Percentiles rank a stretch among this genome's conserved stretches.
Conservation (phyloP, 1,139 yeast genomes). For the Debaryomycetaceae sp. region DNA sequence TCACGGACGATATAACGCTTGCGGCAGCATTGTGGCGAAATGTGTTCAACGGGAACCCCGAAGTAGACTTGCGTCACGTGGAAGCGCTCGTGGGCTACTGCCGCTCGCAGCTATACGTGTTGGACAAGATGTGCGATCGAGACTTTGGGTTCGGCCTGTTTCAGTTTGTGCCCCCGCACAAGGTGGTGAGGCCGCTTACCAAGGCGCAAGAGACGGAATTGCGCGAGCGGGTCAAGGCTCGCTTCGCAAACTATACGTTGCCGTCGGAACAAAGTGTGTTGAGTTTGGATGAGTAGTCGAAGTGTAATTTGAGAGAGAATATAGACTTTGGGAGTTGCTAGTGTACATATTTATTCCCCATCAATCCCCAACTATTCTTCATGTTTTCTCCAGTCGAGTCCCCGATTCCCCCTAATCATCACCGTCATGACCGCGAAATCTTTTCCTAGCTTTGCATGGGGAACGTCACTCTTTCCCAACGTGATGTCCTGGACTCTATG, state of each 20-base stretch:
- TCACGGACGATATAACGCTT: constrained; percentile 70
- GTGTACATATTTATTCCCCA: too few relatives aligned
- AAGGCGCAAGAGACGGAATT: constrained; percentile 43
- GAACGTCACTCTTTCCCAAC: constrained; percentile 29
- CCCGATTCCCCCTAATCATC: constrained; percentile 41
- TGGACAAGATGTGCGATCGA: constrained; percentile 76
- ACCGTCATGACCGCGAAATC: constrained; percentile 49
- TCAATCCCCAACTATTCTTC: constrained; percentile 5
- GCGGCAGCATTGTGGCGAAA: constrained; percentile 91
- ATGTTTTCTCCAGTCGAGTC: constrained; percentile 26
- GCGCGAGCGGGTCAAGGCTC: constrained; percentile 23
- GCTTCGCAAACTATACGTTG: constrained; percentile 36
- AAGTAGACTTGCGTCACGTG: constrained; percentile 71
- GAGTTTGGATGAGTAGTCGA: constrained; percentile 44
- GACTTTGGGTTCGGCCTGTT: constrained; percentile 90
- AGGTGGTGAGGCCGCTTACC: constrained; percentile 64
- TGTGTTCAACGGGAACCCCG: constrained; percentile 74
- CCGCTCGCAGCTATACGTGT: constrained; percentile 78
- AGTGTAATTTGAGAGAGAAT: not conserved
- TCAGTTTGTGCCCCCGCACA: constrained; percentile 75
- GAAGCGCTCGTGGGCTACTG: constrained; percentile 85
- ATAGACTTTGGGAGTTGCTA: constrained; percentile 1
- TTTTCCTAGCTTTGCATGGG: constrained; percentile 25
- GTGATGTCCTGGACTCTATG: constrained; percentile 37
- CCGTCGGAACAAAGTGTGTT: constrained; percentile 58